Percentiles rank a stretch among this genome's conserved stretches.
phyloP scores from a whole-genome alignment of 257 asterid genomes.

The Penstemon davidsonii region DNA sequence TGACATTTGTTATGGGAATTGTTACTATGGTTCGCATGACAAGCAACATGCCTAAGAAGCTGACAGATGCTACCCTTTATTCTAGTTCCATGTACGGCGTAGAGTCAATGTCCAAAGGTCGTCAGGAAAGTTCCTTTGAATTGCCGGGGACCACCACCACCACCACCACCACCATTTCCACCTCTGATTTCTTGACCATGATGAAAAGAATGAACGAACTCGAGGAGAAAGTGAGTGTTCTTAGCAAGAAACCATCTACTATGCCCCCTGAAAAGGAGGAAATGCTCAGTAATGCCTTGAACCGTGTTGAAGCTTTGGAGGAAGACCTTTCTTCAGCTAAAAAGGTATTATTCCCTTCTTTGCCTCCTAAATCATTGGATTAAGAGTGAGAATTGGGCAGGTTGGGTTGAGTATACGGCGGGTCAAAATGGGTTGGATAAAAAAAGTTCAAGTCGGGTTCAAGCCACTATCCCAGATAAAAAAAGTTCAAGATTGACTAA shows the following conservation, averaged over 20 bases:
- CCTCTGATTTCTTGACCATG: constrained; percentile 70
- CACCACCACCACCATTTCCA: constrained; percentile 38
- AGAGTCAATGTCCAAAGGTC: constrained; percentile 45
- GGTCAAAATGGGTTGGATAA: too few species aligned
- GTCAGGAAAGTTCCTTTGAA: constrained; percentile 39
- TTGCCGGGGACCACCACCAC: constrained; percentile 33
- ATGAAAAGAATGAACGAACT: constrained; percentile 85
- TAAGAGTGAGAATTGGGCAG: too few species aligned
- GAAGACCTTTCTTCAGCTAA: constrained; percentile 74
- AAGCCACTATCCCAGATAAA: too few species aligned
- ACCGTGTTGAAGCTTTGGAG: constrained; percentile 70
- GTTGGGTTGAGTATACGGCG: too few species aligned
- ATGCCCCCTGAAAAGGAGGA: constrained; percentile 90
- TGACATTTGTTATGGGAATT: constrained; percentile 80
- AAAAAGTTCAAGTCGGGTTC: too few species aligned
- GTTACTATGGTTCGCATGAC: constrained; percentile 87
- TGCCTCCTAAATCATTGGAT: too few species aligned
- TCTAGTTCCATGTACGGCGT: constrained; percentile 51
- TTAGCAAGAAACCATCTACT: constrained; percentile 49
- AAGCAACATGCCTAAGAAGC: constrained; percentile 80
- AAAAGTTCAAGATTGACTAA: too few species aligned
- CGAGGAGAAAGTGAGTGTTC: constrained; percentile 65
- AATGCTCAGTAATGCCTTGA: constrained; percentile 61
- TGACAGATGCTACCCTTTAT: constrained; percentile 68
- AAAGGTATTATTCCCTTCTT: constrained; percentile 42